phyloP scores from a whole-genome alignment of 257 asterid species.

The Salvia miltiorrhiza region DNA sequence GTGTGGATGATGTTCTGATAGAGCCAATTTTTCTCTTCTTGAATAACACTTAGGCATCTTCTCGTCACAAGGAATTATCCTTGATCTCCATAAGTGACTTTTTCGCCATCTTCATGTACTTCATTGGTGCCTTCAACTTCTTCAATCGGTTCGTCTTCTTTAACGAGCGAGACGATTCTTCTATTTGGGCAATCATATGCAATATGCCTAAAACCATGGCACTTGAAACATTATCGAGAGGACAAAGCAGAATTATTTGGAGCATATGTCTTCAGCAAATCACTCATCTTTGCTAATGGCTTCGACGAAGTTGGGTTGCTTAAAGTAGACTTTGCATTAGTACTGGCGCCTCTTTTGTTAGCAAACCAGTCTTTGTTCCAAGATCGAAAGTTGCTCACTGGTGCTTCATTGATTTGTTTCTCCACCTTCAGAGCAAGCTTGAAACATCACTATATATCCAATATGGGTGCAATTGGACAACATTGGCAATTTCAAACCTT shows the following conservation, averaged over 20 bases:
- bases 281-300: neutral
- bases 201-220: constrained; percentile 6
- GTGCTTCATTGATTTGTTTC: neutral
- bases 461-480: neutral
- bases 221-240: neutral
- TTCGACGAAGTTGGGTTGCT: neutral
- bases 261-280: neutral
- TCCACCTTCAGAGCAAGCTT: neutral
- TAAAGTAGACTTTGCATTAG: neutral
- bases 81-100: neutral
- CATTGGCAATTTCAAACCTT: neutral
- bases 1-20: neutral
- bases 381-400: neutral
- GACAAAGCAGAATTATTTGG: neutral
- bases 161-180: neutral
- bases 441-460: neutral
- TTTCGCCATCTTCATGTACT: neutral
- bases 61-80: neutral
- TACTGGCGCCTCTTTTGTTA: neutral
- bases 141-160: neutral
- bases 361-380: neutral
- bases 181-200: neutral
- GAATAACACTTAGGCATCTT: neutral
- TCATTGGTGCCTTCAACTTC: neutral
- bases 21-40: neutral